These are phyloP conservation scores for Herpetospermum pedunculosum DNA, from an alignment of 306 rosid genomes.

Conservation along the genomic window DNA sequence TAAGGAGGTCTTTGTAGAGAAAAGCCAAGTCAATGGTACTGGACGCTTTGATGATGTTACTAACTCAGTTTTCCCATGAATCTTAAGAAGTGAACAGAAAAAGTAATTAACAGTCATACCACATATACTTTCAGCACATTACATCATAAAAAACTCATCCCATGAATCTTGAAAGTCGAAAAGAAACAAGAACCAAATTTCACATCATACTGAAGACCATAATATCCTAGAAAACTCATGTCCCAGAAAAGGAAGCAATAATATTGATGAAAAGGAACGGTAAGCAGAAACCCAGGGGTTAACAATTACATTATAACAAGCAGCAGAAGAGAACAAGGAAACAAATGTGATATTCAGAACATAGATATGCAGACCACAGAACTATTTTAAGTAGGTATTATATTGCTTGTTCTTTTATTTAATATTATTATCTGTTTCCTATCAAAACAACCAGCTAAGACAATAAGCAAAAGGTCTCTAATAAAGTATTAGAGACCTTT, in stretches of 20 bases:
- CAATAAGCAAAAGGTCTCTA: neutral
- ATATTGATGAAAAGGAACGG: neutral
- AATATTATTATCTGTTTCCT: neutral
- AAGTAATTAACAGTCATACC: neutral
- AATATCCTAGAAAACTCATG: neutral
- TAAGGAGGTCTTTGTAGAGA: conserved; percentile 59
- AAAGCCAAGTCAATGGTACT: conserved; percentile 92
- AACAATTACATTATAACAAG: neutral
- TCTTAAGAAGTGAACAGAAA: conserved; percentile 35
- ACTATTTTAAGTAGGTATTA: neutral
- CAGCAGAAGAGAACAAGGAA: neutral
- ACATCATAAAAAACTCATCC: conserved; percentile 30
- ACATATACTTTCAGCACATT: neutral
- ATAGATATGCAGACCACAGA: neutral
- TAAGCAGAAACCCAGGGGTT: neutral
- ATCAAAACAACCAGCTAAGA: neutral
- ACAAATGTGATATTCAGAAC: neutral
- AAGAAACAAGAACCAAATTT: neutral
- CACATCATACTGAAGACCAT: neutral
- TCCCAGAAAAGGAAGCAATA: neutral
- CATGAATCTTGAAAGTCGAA: conserved; percentile 55
- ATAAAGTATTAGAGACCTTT: neutral
- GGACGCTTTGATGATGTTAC: conserved; percentile 88
- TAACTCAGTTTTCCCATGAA: conserved; percentile 87
- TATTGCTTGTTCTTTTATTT: neutral